Evolutionary conservation across 257 asterid species (phyloP).

Genomic region (Euphrasia confusa): DNA sequence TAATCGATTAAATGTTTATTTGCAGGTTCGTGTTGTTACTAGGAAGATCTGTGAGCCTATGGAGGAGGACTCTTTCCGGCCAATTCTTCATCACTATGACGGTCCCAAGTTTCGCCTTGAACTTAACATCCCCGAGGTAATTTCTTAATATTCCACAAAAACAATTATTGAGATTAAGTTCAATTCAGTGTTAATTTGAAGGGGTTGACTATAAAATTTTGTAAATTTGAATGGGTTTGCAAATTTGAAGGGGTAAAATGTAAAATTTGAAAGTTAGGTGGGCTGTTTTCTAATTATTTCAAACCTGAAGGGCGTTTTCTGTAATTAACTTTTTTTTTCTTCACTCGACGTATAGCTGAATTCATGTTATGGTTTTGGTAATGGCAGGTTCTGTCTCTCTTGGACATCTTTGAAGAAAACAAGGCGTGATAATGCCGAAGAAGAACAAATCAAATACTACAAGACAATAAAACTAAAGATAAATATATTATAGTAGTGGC

Average conservation of each 20-base stretch:
- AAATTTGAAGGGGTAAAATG: no score
- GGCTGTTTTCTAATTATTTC: no score
- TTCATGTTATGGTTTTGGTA: not conserved
- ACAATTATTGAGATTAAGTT: not conserved
- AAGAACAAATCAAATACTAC: not conserved
- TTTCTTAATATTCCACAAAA: not conserved
- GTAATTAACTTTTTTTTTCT: no score
- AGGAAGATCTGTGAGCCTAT: constrained; percentile 84
- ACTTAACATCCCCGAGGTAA: constrained; percentile 87
- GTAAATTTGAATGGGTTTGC: no score
- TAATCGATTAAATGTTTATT: not conserved
- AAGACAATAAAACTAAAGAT: not conserved
- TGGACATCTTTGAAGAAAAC: constrained; percentile 75
- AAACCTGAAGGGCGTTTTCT: no score
- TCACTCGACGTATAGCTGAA: not conserved
- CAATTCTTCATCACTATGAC: constrained; percentile 92
- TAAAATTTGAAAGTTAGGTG: no score
- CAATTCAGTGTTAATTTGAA: no score
- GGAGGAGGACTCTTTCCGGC: constrained; percentile 96
- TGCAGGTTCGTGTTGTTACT: constrained; percentile 70
- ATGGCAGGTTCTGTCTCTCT: constrained; percentile 70
- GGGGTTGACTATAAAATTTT: no score
- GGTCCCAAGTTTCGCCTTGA: constrained; percentile 99
- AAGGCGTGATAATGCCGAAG: constrained; percentile 1
- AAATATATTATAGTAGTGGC: no score